Base-by-base conservation (phyloP, 148 eudicot species). In the Dysphania ambrosioides region DNA sequence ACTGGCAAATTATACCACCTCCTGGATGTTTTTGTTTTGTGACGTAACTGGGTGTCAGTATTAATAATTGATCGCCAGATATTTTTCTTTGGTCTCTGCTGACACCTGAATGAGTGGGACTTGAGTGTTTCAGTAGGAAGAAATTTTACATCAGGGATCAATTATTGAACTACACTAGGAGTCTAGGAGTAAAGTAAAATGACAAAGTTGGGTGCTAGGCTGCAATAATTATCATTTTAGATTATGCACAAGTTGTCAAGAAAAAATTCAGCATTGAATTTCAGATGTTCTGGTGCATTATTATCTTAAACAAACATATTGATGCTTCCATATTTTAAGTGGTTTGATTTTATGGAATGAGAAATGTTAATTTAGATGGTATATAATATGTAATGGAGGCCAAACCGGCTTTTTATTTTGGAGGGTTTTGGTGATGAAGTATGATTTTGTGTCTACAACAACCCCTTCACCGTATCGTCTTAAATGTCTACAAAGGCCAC, bases 1-100 rank as follows among this genome's bases (percentile, higher is more conserved):
- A 40, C 24, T 36, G 72, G 24, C 34, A 47, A 68, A 61, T 41
- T 47, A 8, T 11, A 0, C 31, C 18, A 4, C 23, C n/a, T n/a
- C 13, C 16, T 34, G 35, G 65, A 44, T 36, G 0, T 38, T 16
- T 32, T 53, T 51, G 42, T 9, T 30, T 51, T 66, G 62, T 47
- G 34, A 26, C 16, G 36, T 56, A 2, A 18, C 42, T 68, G 13
- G 21, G 30, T 32, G 57, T 68, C 32, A 30, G 5, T 30, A 27
- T 72, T 23, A 18, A 57, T 24, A 42, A n/a, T 65, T 0, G 9
- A 38, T 4, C 51, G 64, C 16, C 1, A 32, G 41, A 18, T 47
- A 49, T n/a, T 34, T 53, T 75, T 55, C 35, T 66, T 53, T 49
- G 40, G 8, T 51, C 62, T 34, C 27, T 40, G 23, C 26, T 73